Conservation (phyloP, 176 grass and related monocot genomes). For the Stipa capillata region DNA sequence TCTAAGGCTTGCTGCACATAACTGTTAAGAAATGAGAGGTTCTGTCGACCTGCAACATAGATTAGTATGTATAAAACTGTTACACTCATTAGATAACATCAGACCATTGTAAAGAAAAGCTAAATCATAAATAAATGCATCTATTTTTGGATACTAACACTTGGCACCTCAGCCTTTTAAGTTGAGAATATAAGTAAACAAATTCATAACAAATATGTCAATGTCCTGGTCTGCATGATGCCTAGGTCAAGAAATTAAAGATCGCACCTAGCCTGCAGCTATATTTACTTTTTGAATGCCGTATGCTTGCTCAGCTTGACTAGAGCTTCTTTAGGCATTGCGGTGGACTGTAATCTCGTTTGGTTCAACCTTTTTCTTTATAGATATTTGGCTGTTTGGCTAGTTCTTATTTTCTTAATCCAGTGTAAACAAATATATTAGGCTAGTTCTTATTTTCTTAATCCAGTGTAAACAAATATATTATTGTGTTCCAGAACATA, state of each 20-base stretch:
- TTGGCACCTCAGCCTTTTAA: neutral
- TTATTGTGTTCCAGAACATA: neutral
- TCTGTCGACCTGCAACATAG: slow-evolving; percentile 62
- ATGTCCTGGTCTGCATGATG: neutral
- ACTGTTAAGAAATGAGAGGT: slow-evolving; percentile 63
- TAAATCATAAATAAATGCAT: neutral
- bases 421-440: too few relatives aligned
- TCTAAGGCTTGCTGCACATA: slow-evolving; percentile 89
- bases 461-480: too few relatives aligned
- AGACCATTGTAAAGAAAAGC: slow-evolving; percentile 5
- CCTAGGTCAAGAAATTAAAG: neutral
- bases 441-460: neutral
- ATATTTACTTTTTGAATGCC: slow-evolving; percentile 1
- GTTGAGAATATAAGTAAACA: neutral
- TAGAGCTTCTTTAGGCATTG: neutral
- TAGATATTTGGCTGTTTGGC: neutral
- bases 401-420: neutral
- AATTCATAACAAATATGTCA: neutral
- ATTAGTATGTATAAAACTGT: neutral
- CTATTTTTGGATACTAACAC: slow-evolving; percentile 8
- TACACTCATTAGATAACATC: neutral
- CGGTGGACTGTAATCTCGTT: neutral
- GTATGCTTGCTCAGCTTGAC: neutral
- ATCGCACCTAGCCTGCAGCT: neutral
- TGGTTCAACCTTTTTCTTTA: neutral